These are phyloP conservation scores for Amanita phalloides DNA, from an alignment of 768 basidiomycete species.

Conservation along the genomic window DNA sequence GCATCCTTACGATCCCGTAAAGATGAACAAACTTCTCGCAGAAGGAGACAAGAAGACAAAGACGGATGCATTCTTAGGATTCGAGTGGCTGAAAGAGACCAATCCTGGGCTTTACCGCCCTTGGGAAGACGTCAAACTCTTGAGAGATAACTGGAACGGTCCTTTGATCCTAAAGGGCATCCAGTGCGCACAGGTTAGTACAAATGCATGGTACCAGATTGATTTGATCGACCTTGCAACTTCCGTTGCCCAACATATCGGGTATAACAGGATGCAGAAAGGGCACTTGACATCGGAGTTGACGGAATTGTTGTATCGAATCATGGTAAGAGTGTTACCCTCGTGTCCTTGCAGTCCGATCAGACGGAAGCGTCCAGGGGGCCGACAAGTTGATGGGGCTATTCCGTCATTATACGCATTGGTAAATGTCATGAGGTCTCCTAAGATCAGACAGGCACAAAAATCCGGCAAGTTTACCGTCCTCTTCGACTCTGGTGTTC, in stretches of 20 bases:
- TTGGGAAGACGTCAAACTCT: constrained; percentile 64
- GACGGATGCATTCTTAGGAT: constrained; percentile 36
- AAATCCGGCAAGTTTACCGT: constrained; percentile 50
- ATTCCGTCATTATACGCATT: constrained; percentile 66
- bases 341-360: not conserved
- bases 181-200: constrained; percentile 44
- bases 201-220: not conserved
- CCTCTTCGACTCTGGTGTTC: constrained; percentile 73
- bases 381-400: constrained; percentile 70
- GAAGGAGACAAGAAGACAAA: constrained; percentile 38
- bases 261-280: constrained; percentile 46
- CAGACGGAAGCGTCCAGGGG: constrained; percentile 29
- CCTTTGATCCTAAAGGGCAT: constrained; percentile 74
- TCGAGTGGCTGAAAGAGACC: constrained; percentile 50
- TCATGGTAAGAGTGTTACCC: constrained; percentile 37
- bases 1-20: constrained; percentile 52
- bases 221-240: not conserved
- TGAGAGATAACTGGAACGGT: constrained; percentile 69
- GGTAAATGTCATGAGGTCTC: constrained; percentile 54
- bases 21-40: constrained; percentile 27
- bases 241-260: not conserved
- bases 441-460: constrained; percentile 47
- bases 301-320: constrained; percentile 77
- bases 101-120: constrained; percentile 51
- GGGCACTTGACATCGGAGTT: constrained; percentile 49